Evolutionary conservation across 768 basidiomycete species (phyloP), one percentile per base, ranked within the genome.

Genomic region (Mrakia gelida): DNA sequence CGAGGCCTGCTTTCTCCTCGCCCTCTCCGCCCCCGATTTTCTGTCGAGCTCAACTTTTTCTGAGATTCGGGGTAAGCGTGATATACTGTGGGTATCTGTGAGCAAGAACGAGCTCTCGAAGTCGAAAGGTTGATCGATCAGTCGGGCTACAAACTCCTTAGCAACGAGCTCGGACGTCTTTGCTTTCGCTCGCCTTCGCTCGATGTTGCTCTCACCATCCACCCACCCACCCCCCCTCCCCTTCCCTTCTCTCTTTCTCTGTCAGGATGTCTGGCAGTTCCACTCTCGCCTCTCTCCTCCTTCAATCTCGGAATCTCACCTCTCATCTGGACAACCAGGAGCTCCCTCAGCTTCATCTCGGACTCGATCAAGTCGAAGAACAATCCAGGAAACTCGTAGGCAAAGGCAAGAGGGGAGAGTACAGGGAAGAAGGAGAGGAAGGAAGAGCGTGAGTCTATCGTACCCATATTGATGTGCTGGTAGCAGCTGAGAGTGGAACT

Each of bases 301-400:
- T 61, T 16, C 76, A 77, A 38, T 77, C 76, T 13, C 34, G 61
- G 59, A 62, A 71, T 9, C 76, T 77, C 41, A 77, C 76, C 54
- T 89, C 91, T 0, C 92, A 94, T 83, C 85, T 94, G 41, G 88
- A 90, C 5, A 87, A 89, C 63, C 91, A 91, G 6, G 94, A 97
- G 81, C 86, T 98, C 1, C 96, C 96, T 16, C 89, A 92, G 3
- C 91, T 99, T 62, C 89, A 92, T 76, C 90, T 96, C 76, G 93
- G 94, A 1, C 88, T 98, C 45, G 95, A 96, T 84, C 94, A 98
- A 86, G 92, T 99, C 80, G 96, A 98, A 84, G 90, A 92, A 0
- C 94, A 96, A 85, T 95, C 93, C 2, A 88, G 94, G 28, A 88
- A 91, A 61, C 90, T 98, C 34, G 85, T 83, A 1, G 82, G 82